Base-by-base conservation (phyloP, 2,329 filamentous ascomycete species). In the Claviceps arundinis region DNA sequence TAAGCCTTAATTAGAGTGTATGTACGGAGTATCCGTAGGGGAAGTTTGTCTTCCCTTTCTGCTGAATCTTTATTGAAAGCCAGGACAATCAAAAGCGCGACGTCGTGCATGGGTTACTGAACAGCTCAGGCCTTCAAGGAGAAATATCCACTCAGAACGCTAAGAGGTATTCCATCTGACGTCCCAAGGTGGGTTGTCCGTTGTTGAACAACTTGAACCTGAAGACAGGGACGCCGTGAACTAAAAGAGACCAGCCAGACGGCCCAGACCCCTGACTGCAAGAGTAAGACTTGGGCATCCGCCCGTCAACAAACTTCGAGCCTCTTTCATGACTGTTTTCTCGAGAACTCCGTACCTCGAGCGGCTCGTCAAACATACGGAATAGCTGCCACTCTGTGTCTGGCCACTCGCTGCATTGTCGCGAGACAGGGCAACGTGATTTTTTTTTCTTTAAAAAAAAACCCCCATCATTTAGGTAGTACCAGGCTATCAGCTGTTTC, bases 41-140 rank as follows among this genome's bases (percentile, higher is more conserved):
- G 17, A 3, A 3, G 41, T 22, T 11, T 43, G 5, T 19, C 9
- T 22, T 9, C 40, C 26, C 7, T 26, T 26, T 41, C 4, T 19
- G 11, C 34, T 26, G 43, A 9, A 11, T 22, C 11, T 41, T 34
- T 30, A 5, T 5, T 41, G 26, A 9, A 48, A 42, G 34, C 51
- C 34, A 43, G 19, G 5, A 49, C 41, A 47, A 40, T 41, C 24
- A 46, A 52, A 52, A 52, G 51, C 51, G 47, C 24, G 16, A 50
- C 50, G 24, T 47, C 34, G 24, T 37, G 47, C 51, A 37, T 46
- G 34, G 11, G 19, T 34, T 22, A 22, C 42, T 34, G 13, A 48
- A 40, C 40, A 40, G 30, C 45, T 38, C 17, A n/a, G 52, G 34
- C 26, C 48, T n/a, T 4, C 37, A 45, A 51, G 37, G 24, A 48